These are phyloP conservation scores for Alternaria viburni DNA, from an alignment of 2,329 filamentous ascomycete genomes.

Conservation along the genomic window DNA sequence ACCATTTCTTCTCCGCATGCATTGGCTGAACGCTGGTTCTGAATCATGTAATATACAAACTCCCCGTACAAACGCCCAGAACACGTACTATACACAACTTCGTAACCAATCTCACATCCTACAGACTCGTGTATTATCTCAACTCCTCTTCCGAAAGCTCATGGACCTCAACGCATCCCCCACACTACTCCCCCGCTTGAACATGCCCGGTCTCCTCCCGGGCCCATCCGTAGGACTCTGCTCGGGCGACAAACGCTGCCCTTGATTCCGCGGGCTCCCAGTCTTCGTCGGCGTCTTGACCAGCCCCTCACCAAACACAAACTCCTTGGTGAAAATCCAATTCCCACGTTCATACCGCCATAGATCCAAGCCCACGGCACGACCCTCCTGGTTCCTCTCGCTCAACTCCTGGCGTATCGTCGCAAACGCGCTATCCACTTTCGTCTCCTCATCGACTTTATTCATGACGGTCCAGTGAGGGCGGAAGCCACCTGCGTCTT, in stretches of 20 bases:
- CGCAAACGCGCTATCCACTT: conserved; percentile 46
- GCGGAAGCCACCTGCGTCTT: conserved; percentile 50
- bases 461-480: conserved; percentile 58
- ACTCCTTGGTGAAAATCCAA: conserved; percentile 50
- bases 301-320: conserved; percentile 35
- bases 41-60: neutral
- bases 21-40: neutral
- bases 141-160: conserved; percentile 21
- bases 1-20: neutral
- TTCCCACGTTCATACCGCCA: conserved; percentile 52
- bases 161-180: conserved; percentile 19
- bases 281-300: neutral
- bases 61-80: neutral
- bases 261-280: neutral
- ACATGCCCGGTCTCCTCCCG: conserved; percentile 18
- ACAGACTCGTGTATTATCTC: neutral
- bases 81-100: neutral
- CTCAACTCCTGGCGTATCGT: conserved; percentile 42
- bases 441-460: conserved; percentile 52
- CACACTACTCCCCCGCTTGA: conserved; percentile 24
- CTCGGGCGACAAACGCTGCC: conserved; percentile 1
- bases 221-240: conserved; percentile 2
- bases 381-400: conserved; percentile 40
- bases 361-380: conserved; percentile 48
- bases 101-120: neutral